Base-by-base conservation (phyloP, 2,329 filamentous ascomycete genomes). In the Fusarium anthophilum region DNA sequence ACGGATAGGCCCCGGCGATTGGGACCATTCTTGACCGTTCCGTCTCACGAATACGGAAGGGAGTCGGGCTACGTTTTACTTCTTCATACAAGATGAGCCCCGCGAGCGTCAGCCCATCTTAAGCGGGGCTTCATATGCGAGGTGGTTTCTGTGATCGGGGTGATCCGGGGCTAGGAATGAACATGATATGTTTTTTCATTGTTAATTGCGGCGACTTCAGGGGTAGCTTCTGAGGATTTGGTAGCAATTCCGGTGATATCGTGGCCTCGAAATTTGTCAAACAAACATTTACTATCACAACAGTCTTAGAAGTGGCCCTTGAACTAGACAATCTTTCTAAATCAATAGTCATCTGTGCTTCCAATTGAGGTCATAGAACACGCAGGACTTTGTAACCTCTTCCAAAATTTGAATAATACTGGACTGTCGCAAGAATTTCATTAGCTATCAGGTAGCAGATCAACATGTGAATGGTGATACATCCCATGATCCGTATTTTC, bases 91-190 rank as follows among this genome's bases (percentile, higher is more conserved):
- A 58, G 58, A 43, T 62, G 56, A 45, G 54, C 26, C 54, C 58
- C 51, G 65, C 71, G 66, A 73, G 44, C 56, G 75, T 78, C 76
- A 78, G 75, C 67, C 75, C 76, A 78, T 69, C 65, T 60, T 66
- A 70, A 78, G 76, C 75, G 76, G 76, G 76, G 70, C 67, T 38
- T 59, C 20, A 28, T 28, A 63, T 65, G 61, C 59, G 69, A 66
- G 69, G 56, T 64, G 64, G 62, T 75, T 71, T 66, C 35, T 54
- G 66, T 69, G 62, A 55, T 77, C 76, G 76, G 76, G 71, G 76
- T 64, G 74, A 73, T 66, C 76, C 76, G 76, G 76, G 59, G 56
- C 47, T 66, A 66, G 44, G 48, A 47, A 57, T 41, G 32, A 61
- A 58, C 51, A 76, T 72, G 62, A 51, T 61, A 66, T 63, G 55